These are phyloP conservation scores for Dactylis glomerata DNA, from an alignment of 176 grass and related monocot genomes.

Conservation along the genomic window DNA sequence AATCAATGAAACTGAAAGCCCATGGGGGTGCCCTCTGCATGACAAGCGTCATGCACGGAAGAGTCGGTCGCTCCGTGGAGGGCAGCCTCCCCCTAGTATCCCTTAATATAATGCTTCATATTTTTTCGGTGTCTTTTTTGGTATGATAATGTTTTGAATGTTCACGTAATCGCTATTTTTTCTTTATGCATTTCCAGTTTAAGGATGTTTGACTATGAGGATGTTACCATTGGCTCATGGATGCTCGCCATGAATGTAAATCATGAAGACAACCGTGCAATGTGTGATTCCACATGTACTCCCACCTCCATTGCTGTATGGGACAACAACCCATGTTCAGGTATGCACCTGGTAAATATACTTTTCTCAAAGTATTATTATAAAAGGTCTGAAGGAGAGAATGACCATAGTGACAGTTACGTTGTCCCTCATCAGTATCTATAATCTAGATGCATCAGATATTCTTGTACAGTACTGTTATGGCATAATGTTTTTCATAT, in stretches of 20 bases:
- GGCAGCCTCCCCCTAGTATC: neutral
- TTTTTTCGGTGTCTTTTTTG: neutral
- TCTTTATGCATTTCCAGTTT: slow-evolving; percentile 48
- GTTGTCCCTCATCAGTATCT: neutral
- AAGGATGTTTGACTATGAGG: slow-evolving; percentile 96
- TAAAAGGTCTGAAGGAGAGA: neutral
- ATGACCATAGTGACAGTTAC: neutral
- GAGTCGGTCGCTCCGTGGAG: neutral
- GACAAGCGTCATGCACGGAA: neutral
- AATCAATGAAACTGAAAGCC: neutral
- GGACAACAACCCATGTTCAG: slow-evolving; percentile 94
- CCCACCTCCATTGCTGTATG: slow-evolving; percentile 84
- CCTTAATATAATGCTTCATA: neutral
- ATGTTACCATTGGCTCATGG: slow-evolving; percentile 89
- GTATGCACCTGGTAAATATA: slow-evolving; percentile 23
- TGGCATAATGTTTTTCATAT: neutral
- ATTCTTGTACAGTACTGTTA: neutral
- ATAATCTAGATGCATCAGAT: slow-evolving; percentile 3
- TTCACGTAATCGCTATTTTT: slow-evolving; percentile 1
- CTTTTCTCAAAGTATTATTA: neutral
- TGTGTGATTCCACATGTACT: slow-evolving; percentile 68
- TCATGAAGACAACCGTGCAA: slow-evolving; percentile 75
- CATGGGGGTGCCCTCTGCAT: neutral
- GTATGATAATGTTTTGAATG: neutral
- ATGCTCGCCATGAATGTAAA: slow-evolving; percentile 98